Evolutionary conservation across 345 rosid species (phyloP), one percentile per base, ranked within the genome.

Genomic region (Arabis alpina): DNA sequence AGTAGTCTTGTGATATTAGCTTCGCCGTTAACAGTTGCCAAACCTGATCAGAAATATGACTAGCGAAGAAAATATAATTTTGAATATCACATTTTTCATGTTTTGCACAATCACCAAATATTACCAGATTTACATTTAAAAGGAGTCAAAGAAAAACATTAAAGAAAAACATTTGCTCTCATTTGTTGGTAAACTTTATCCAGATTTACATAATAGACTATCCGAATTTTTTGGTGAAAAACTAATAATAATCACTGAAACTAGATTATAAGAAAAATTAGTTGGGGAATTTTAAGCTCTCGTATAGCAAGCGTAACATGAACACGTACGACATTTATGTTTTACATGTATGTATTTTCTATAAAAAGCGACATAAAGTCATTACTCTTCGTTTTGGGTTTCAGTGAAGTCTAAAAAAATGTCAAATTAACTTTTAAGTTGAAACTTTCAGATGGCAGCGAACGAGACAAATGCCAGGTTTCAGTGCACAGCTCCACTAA

Each of bases 391-490:
- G 60, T 66, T 74, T 74, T 61, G 73, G 78, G 68, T 60, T 66
- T 74, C 73, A 36, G 68, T 52, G 63, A 32, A 42, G 30, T 58
- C 48, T 13, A 52, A 24, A 56, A 13, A 60, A 36, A 60, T 74
- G 50, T 2, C 47, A 28, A 28, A 64, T 42, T 45, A 42, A 59
- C 34, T 66, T 66, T 66, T 62, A 53, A 60, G 55, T 41, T 30
- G 72, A 30, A 66, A 66, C 61, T 58, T 74, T 74, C 49, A 42
- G 63, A 74, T 59, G 61, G 63, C 40, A 74, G 57, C 50, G 45
- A 75, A 54, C 57, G 52, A 68, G 69, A 68, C 64, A 68, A 68
- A 68, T 43, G 69, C 57, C 78, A 53, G 52, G 64, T 75, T 75
- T 61, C 58, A 68, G 64, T 61, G 59, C 69, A 61, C 68, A 43